Conservation (phyloP, 768 basidiomycete genomes). For the Strobilomyces echinocephalus region DNA sequence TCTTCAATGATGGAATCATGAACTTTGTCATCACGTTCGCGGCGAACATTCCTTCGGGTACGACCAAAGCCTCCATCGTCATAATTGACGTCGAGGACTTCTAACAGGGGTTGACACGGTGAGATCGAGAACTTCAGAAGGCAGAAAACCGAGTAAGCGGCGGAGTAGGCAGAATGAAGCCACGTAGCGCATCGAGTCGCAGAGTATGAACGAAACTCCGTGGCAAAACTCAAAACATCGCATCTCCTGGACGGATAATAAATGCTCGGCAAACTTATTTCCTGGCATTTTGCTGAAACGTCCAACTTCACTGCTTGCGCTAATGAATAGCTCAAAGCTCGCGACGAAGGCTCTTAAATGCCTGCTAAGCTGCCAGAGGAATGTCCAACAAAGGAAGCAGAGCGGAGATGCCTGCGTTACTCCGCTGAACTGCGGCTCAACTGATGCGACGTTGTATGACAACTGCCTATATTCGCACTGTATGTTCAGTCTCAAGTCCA, state of each 20-base stretch:
- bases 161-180: constrained; percentile 39
- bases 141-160: constrained; percentile 35
- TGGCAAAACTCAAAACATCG: constrained; percentile 25
- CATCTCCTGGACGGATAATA: constrained; percentile 19
- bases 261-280: constrained; percentile 26
- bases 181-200: constrained; percentile 43
- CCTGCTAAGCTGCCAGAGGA: constrained; percentile 21
- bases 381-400: constrained; percentile 21
- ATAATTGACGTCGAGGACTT: constrained; percentile 55
- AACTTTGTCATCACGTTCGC: constrained; percentile 83
- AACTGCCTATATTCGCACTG: constrained; percentile 42
- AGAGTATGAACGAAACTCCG: constrained; percentile 18
- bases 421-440: constrained; percentile 47
- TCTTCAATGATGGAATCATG: constrained; percentile 92
- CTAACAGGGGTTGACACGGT: constrained; percentile 46
- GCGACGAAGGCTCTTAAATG: constrained; percentile 35
- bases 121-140: constrained; percentile 48
- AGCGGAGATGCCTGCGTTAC: constrained; percentile 38
- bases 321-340: constrained; percentile 47
- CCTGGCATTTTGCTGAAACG: constrained; percentile 23
- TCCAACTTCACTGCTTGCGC: constrained; percentile 42
- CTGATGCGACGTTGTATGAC: constrained; percentile 28
- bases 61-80: constrained; percentile 50
- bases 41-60: constrained; percentile 50
- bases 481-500: constrained; percentile 56